A percentile compares a stretch with the other conserved stretches of the same genome.
phyloP scores from a whole-genome alignment of 1,284 basidiomycete genomes.

The Moniliella sp. region DNA sequence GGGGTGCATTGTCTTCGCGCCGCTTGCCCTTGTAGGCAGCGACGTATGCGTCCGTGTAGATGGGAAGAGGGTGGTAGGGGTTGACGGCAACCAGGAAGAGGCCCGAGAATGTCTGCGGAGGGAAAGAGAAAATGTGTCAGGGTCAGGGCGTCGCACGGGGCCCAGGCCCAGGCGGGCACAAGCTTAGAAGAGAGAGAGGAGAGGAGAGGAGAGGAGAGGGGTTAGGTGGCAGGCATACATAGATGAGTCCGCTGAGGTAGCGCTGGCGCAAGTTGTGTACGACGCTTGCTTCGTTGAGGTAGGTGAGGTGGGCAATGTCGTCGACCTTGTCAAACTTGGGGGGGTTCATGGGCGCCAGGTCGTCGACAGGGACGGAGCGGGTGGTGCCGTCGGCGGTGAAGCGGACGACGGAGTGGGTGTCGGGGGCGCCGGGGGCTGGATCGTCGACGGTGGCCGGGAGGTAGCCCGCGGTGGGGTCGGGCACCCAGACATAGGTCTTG shows the following conservation, averaged over 20 bases:
- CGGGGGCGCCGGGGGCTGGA: not conserved
- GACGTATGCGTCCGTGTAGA: conserved; percentile 77
- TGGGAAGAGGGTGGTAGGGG: conserved; percentile 74
- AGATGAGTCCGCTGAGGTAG: conserved; percentile 78
- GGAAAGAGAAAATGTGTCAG: not conserved
- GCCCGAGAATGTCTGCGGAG: conserved; percentile 64
- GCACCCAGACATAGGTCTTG: conserved; percentile 93
- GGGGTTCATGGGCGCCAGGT: conserved; percentile 46
- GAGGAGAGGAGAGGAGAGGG: conserved; percentile 12
- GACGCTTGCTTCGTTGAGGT: conserved; percentile 91
- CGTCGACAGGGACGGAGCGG: conserved; percentile 15
- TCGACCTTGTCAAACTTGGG: conserved; percentile 94
- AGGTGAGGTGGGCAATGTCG: conserved; percentile 93
- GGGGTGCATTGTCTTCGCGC: conserved; percentile 81
- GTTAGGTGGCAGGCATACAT: conserved; percentile 76
- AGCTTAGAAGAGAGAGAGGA: conserved; percentile 1
- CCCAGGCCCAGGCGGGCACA: conserved; percentile 1
- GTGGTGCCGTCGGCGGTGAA: not conserved
- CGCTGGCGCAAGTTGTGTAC: conserved; percentile 82
- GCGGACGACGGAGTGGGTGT: not conserved
- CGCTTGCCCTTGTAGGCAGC: conserved; percentile 79
- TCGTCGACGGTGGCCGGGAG: not conserved
- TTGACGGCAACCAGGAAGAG: conserved; percentile 95
- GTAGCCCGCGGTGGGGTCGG: conserved; percentile 48
- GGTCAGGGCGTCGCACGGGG: conserved; percentile 8